Conservation (phyloP, 1,284 basidiomycete genomes). For the Trametes sp. region DNA sequence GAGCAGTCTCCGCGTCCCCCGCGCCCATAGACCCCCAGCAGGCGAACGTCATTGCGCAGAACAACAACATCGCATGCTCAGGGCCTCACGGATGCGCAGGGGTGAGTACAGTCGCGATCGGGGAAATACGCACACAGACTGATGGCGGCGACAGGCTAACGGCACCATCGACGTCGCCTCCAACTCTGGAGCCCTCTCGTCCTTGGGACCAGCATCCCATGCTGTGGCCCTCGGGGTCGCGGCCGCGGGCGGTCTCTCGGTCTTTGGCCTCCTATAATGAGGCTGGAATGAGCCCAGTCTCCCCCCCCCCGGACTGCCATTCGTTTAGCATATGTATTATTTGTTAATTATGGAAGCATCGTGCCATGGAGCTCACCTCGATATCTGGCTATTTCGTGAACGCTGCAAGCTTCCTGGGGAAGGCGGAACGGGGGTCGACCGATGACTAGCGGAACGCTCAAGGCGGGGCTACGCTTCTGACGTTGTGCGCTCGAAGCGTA, state of each 20-base stretch:
- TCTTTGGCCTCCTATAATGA: constrained; percentile 18
- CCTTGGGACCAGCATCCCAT: constrained; percentile 2
- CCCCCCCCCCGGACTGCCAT: constrained; percentile 23
- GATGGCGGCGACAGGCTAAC: constrained; percentile 16
- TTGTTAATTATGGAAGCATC: background rate
- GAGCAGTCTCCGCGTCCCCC: constrained; percentile 23
- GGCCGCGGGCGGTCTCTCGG: constrained; percentile 10
- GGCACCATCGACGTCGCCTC: constrained; percentile 9
- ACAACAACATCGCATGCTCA: constrained; percentile 24
- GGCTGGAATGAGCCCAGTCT: background rate
- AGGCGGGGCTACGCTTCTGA: background rate
- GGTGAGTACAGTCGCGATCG: background rate
- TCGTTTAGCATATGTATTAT: constrained; percentile 24
- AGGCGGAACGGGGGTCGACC: too few species aligned
- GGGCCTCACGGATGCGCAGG: constrained; percentile 26
- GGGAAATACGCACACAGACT: too few species aligned
- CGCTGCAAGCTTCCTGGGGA: too few species aligned
- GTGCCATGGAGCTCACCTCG: background rate
- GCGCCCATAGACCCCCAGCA: constrained; percentile 26
- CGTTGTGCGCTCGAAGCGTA: background rate
- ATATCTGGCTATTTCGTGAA: background rate
- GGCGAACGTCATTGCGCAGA: constrained; percentile 29
- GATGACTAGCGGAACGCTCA: too few species aligned
- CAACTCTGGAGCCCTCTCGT: constrained; percentile 17
- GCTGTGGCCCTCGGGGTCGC: constrained; percentile 13